Evolutionary conservation across 1,139 yeast genomes (phyloP).

Genomic region (Pichia sp.): DNA sequence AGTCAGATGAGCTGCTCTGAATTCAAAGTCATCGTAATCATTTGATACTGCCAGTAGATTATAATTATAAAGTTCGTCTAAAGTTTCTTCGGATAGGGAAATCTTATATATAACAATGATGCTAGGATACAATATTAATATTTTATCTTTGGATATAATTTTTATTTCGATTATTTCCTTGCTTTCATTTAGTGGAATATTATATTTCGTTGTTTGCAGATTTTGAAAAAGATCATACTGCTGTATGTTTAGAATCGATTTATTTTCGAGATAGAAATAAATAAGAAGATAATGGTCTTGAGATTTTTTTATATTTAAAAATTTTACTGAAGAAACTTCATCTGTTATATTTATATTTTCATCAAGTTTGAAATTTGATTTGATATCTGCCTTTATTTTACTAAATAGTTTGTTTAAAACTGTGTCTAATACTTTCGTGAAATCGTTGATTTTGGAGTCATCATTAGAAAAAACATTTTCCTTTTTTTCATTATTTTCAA

Average conservation of each 20-base stretch:
- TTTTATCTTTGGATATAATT: slow-evolving; percentile 7
- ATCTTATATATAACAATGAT: background rate
- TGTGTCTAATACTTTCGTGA: slow-evolving; percentile 13
- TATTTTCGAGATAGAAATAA: background rate
- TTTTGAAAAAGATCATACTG: background rate
- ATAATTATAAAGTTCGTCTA: background rate
- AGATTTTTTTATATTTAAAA: no score
- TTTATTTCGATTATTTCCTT: slow-evolving; percentile 8
- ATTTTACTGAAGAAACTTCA: background rate
- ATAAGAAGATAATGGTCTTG: no score
- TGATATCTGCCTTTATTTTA: slow-evolving; percentile 22
- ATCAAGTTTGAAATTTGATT: slow-evolving; percentile 17
- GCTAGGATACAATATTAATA: slow-evolving; percentile 4
- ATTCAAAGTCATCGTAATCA: background rate
- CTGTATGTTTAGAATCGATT: background rate
- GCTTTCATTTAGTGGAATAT: background rate
- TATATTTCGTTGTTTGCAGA: no score
- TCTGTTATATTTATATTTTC: background rate
- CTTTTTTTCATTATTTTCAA: background rate
- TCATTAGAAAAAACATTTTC: background rate
- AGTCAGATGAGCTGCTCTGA: slow-evolving; percentile 1
- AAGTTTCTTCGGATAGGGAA: background rate
- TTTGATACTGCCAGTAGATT: background rate
- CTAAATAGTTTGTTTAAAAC: slow-evolving; percentile 17
- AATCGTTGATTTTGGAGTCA: slow-evolving; percentile 10